These are phyloP conservation scores for Kluyveromyces nonfermentans DNA, from an alignment of 805 yeast genomes.

Conservation along the genomic window DNA sequence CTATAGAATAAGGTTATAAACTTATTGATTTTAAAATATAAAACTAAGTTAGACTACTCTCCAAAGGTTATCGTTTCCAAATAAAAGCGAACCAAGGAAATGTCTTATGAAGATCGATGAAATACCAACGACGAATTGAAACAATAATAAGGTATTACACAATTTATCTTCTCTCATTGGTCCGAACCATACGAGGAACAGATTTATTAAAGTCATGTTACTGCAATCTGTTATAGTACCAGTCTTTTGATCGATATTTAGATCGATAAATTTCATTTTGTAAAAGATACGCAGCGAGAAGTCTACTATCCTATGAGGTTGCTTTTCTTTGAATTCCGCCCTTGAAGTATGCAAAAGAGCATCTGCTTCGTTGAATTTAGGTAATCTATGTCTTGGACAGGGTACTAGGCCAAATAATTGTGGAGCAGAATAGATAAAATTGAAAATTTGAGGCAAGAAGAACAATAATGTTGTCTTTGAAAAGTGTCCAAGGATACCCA, in stretches of 20 bases:
- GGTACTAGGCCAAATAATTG: constrained; percentile 81
- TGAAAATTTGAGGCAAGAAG: constrained; percentile 84
- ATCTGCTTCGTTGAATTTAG: constrained; percentile 57
- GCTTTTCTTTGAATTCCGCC: constrained; percentile 34
- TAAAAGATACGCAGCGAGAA: constrained; percentile 37
- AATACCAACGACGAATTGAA: constrained; percentile 63
- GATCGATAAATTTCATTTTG: constrained; percentile 35
- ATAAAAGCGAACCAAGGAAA: constrained; percentile 72
- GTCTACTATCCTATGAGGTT: constrained; percentile 27
- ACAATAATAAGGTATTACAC: constrained; percentile 46
- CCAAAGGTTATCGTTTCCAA: constrained; percentile 79
- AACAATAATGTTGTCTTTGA: constrained; percentile 83
- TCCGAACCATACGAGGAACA: constrained; percentile 77
- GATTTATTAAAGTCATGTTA: constrained; percentile 81
- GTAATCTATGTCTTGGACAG: constrained; percentile 93
- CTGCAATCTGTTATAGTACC: constrained; percentile 40
- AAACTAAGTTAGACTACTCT: constrained; percentile 12
- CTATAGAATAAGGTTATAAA: background rate
- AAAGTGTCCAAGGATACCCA: constrained; percentile 92
- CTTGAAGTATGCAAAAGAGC: constrained; percentile 71
- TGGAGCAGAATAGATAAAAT: constrained; percentile 85
- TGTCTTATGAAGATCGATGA: constrained; percentile 66
- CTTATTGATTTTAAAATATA: background rate
- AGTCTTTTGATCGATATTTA: constrained; percentile 34
- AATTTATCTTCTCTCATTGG: constrained; percentile 79